Evolutionary conservation across 768 basidiomycete species (phyloP).

Genomic region (Phylloporus sp.): DNA sequence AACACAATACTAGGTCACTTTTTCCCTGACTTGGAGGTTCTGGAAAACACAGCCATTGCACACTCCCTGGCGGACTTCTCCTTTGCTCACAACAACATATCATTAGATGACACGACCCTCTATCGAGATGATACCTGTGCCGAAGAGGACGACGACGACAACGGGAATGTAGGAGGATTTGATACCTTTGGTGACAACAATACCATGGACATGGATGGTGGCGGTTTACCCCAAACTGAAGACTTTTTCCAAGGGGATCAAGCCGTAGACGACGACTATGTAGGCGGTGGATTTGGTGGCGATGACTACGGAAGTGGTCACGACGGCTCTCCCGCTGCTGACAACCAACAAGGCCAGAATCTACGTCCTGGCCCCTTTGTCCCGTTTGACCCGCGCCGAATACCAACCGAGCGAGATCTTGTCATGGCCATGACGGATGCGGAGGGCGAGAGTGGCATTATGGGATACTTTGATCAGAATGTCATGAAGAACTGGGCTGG

Average conservation of each 20-base stretch:
- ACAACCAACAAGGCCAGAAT: slow-evolving; percentile 38
- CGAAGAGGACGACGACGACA: slow-evolving; percentile 34
- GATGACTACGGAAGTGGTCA: slow-evolving; percentile 39
- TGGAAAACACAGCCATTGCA: slow-evolving; percentile 73
- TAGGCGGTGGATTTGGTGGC: slow-evolving; percentile 37
- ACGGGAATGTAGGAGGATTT: slow-evolving; percentile 21
- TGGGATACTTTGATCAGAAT: slow-evolving; percentile 88
- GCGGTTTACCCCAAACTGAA: slow-evolving; percentile 41
- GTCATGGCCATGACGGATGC: slow-evolving; percentile 81
- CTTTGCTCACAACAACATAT: slow-evolving; percentile 64
- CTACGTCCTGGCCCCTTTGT: slow-evolving; percentile 48
- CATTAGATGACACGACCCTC: slow-evolving; percentile 60
- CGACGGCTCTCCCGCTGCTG: slow-evolving; percentile 42
- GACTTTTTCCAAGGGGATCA: slow-evolving; percentile 70
- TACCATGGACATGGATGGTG: slow-evolving; percentile 38
- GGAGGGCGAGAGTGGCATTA: slow-evolving; percentile 53
- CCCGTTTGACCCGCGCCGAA: slow-evolving; percentile 83
- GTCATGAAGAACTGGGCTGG: slow-evolving; percentile 97
- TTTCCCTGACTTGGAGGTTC: slow-evolving; percentile 60
- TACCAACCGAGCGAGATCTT: slow-evolving; percentile 72
- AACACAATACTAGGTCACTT: slow-evolving; percentile 52
- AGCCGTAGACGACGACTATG: slow-evolving; percentile 47
- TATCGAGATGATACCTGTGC: slow-evolving; percentile 50
- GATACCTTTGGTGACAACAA: slow-evolving; percentile 21
- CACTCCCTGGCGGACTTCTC: slow-evolving; percentile 79